These are phyloP conservation scores for Aphanomyces astaci DNA, from an alignment of 352 stramenopile genomes.

Conservation along the genomic window DNA sequence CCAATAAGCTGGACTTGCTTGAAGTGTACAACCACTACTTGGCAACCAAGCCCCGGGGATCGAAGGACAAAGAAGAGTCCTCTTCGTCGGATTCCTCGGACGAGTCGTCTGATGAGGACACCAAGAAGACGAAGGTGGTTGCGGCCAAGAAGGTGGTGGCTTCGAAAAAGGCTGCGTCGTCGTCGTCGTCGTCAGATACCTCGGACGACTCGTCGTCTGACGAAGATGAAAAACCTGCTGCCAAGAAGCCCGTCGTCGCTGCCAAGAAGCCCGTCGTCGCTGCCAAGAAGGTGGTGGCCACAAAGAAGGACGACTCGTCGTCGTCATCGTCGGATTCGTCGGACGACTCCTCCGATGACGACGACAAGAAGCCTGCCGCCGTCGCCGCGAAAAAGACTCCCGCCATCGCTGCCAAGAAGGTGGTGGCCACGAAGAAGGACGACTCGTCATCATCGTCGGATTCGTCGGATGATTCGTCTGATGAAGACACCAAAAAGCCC, in stretches of 20 bases:
- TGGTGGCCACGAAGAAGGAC: constrained; percentile 30
- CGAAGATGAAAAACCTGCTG: constrained; percentile 31
- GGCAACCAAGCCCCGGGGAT: constrained; percentile 31
- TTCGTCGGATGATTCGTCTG: constrained; percentile 26
- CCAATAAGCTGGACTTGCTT: constrained; percentile 64
- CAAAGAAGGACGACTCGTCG: constrained; percentile 28
- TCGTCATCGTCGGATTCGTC: constrained; percentile 31
- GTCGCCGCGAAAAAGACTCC: neutral
- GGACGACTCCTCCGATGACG: constrained; percentile 10
- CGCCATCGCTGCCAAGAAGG: constrained; percentile 26
- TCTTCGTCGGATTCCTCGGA: constrained; percentile 7
- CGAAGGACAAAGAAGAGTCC: constrained; percentile 38
- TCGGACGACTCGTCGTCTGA: constrained; percentile 28
- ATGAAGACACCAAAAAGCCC: constrained; percentile 27
- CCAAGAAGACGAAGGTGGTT: constrained; percentile 15
- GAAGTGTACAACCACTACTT: constrained; percentile 68
- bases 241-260: constrained; percentile 27
- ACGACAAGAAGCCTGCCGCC: constrained; percentile 3
- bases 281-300: constrained; percentile 27
- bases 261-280: constrained; percentile 20
- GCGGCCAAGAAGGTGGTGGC: neutral
- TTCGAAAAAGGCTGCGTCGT: neutral
- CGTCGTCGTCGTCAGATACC: constrained; percentile 25
- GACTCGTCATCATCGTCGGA: constrained; percentile 26
- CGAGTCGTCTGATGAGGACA: constrained; percentile 21